A percentile compares a stretch with the other conserved stretches of the same genome.
Evolutionary conservation across 345 rosid species (phyloP).

Genomic region (Eucalyptus marginata): DNA sequence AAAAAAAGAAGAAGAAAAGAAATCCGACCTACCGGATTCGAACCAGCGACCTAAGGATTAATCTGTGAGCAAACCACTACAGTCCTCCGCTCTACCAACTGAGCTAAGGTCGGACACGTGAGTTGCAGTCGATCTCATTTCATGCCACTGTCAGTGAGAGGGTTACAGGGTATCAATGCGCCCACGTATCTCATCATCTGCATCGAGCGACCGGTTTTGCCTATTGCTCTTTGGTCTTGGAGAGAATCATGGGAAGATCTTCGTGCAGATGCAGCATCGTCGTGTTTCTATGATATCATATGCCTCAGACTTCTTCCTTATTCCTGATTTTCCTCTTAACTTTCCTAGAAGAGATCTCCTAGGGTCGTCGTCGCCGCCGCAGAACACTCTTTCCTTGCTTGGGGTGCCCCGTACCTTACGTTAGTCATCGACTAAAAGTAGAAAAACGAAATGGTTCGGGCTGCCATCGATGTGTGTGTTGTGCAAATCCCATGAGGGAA

Average conservation of each 20-base stretch:
- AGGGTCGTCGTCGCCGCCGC: neutral
- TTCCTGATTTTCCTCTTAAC: neutral
- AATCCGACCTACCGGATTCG: constrained; percentile 46
- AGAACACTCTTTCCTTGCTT: no score
- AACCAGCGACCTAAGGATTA: constrained; percentile 36
- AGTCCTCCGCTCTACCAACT: constrained; percentile 99
- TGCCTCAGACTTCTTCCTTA: neutral
- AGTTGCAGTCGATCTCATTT: accelerated
- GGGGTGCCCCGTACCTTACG: no score
- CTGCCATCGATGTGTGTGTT: no score
- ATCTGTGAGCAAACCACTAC: constrained; percentile 26
- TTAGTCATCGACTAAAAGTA: no score
- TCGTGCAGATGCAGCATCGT: neutral
- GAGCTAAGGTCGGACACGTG: constrained; percentile 81
- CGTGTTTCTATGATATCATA: neutral
- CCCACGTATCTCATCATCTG: neutral
- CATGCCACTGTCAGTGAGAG: neutral
- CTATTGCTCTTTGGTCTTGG: neutral
- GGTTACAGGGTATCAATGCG: neutral
- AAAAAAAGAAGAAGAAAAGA: no score
- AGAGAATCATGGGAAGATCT: neutral
- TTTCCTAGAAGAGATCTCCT: neutral
- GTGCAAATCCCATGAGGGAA: no score
- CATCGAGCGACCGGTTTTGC: neutral
- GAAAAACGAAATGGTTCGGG: no score